phyloP scores from a whole-genome alignment of 805 yeast genomes.

The Saturnispora halmiae region DNA sequence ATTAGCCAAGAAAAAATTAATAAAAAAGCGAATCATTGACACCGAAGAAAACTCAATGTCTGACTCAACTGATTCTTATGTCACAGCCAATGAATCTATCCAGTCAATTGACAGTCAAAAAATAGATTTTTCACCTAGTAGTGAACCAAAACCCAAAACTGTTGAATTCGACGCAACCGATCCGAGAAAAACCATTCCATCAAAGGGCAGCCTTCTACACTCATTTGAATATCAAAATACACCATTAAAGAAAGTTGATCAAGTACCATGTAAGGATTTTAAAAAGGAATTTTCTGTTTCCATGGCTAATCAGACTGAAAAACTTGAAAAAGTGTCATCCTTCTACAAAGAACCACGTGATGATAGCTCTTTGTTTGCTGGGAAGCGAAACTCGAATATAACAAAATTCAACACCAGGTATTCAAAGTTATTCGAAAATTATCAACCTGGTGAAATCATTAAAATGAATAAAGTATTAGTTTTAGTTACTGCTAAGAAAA shows the following conservation, averaged over 20 bases:
- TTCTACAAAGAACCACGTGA: background rate
- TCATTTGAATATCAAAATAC: conserved; percentile 9
- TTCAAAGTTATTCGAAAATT: conserved; percentile 26
- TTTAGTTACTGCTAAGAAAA: conserved; percentile 33
- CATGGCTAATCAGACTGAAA: background rate
- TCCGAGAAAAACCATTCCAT: conserved; percentile 8
- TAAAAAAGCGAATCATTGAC: background rate
- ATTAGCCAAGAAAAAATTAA: background rate
- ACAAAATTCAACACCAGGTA: conserved; percentile 18
- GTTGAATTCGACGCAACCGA: background rate
- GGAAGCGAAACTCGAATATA: background rate
- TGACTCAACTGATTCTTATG: conserved; percentile 18
- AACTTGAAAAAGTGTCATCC: too few relatives aligned
- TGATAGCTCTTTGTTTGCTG: background rate
- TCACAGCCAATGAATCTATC: conserved; percentile 19
- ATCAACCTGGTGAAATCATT: conserved; percentile 52
- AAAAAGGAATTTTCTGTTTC: background rate
- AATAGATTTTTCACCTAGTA: background rate
- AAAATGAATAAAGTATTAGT: conserved; percentile 64
- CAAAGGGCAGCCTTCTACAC: conserved; percentile 5
- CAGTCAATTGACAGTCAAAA: background rate
- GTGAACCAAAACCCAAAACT: background rate
- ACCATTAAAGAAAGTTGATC: conserved; percentile 8
- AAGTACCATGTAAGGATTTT: conserved; percentile 9
- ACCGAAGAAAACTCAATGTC: background rate